Conservation (phyloP, 441 rosid species). For the Adansonia madagascariensis region DNA sequence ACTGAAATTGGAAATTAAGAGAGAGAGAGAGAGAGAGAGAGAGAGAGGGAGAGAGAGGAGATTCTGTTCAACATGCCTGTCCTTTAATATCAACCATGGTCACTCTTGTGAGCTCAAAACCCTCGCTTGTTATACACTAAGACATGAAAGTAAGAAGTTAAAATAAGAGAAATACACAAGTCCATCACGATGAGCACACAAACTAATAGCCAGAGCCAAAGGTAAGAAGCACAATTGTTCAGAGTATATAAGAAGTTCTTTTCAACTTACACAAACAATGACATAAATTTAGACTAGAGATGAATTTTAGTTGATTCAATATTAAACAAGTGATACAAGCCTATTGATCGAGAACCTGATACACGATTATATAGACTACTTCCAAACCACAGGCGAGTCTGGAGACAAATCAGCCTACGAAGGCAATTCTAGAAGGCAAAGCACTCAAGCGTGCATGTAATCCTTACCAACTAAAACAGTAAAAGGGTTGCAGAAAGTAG, state of each 20-base stretch:
- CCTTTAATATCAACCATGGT: conserved; percentile 85
- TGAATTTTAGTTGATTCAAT: neutral
- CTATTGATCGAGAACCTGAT: neutral
- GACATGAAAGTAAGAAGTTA: conserved; percentile 21
- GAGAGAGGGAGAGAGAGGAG: neutral
- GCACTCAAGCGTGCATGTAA: neutral
- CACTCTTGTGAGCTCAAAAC: conserved; percentile 88
- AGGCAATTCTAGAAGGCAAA: neutral
- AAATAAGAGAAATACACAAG: neutral
- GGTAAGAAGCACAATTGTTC: neutral
- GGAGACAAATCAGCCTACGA: conserved; percentile 3
- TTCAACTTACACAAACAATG: neutral
- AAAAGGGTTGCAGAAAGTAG: neutral
- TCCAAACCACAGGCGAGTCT: neutral
- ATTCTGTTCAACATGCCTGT: conserved; percentile 51
- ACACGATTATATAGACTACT: neutral
- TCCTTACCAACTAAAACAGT: neutral
- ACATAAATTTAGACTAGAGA: neutral
- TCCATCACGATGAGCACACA: conserved; percentile 11
- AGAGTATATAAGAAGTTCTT: neutral
- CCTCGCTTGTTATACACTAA: conserved; percentile 84
- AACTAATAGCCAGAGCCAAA: neutral
- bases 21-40: neutral
- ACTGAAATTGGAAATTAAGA: conserved; percentile 3
- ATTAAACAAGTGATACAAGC: neutral